These are phyloP conservation scores for Cryptosporidium viatorum DNA, from an alignment of 169 alveolate species.

Conservation along the genomic window DNA sequence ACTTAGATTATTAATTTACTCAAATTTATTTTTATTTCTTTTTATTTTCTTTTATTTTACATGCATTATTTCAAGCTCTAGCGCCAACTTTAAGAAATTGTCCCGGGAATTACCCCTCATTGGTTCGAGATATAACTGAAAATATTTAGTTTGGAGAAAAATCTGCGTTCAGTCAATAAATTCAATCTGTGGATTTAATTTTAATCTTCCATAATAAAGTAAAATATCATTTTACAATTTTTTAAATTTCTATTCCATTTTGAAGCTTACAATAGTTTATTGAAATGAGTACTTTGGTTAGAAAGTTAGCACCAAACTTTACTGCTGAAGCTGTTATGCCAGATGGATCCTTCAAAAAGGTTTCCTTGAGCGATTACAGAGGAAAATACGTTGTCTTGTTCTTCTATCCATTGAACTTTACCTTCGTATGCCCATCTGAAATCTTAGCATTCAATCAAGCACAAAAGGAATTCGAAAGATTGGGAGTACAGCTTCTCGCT, in stretches of 20 bases:
- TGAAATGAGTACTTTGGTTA: conserved; percentile 42
- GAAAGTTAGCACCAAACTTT: conserved; percentile 94
- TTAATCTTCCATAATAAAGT: background rate
- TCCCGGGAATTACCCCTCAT: conserved; percentile 14
- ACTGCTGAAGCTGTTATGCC: conserved; percentile 95
- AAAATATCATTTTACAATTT: background rate
- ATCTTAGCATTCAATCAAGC: conserved; percentile 94
- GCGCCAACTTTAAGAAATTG: background rate
- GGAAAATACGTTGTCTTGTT: conserved; percentile 97
- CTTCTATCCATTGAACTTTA: conserved; percentile 99
- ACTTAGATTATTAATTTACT: background rate
- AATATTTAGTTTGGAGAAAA: background rate
- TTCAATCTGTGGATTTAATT: background rate
- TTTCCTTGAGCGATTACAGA: conserved; percentile 90
- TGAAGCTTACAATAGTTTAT: background rate
- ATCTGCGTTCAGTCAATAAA: background rate
- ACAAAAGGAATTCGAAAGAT: conserved; percentile 92
- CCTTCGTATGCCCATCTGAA: conserved; percentile 99
- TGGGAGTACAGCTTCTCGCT: conserved; percentile 92
- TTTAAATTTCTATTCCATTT: background rate
- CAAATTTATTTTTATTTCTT: background rate
- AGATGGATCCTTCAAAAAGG: conserved; percentile 91
- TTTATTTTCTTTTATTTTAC: background rate
- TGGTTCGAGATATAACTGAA: conserved; percentile 11
- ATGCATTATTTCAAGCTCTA: background rate